Evolutionary conservation across 257 asterid genomes (phyloP), one percentile per base, ranked within the genome.

Genomic region (Thymus mandschuricus): DNA sequence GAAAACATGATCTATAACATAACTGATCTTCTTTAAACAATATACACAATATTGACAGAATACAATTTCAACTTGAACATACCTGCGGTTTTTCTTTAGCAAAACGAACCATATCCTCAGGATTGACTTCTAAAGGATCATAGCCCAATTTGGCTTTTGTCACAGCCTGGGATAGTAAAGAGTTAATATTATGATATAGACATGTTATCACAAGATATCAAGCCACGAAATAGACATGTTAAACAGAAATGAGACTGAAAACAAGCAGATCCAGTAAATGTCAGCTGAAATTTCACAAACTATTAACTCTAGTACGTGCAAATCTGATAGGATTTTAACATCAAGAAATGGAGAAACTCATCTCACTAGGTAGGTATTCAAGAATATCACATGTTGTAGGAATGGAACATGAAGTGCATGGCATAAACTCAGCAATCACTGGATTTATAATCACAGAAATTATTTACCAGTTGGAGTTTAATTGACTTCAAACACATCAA

Each of bases 51-150:
- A 21, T 44, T 54, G 48, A 54, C 34, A 48, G 72, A 40, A 33
- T 28, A 12, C 65, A 64, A 43, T 52, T 66, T 66, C 56, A 69
- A 54, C 64, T 60, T 68, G 64, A 78, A 59, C 82, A 67, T 84
- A 95, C 99, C 96, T 92, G 99, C 30, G 99, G 99, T 71, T 72
- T 86, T 86, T 95, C 98, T 89, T 54, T 89, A 13, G 99, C 99
- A 83, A 86, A 95, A 63, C 87, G 97, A 86, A 95, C 99, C 99
- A 95, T 95, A 74, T 95, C 99, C 91, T 95, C 99, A 40, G 99
- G 99, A 80, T 95, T 92, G 76, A 95, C 99, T 81, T 95, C 99
- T 80, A 91, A 77, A 49, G 99, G 99, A 78, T 95, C 95, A 73
- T 88, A 95, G 67, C 99, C 99, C 86, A 95, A 78, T 84, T 95